Base-by-base conservation (phyloP, 371 early-diverging fungal genomes). In the Cokeromyces recurvatus region DNA sequence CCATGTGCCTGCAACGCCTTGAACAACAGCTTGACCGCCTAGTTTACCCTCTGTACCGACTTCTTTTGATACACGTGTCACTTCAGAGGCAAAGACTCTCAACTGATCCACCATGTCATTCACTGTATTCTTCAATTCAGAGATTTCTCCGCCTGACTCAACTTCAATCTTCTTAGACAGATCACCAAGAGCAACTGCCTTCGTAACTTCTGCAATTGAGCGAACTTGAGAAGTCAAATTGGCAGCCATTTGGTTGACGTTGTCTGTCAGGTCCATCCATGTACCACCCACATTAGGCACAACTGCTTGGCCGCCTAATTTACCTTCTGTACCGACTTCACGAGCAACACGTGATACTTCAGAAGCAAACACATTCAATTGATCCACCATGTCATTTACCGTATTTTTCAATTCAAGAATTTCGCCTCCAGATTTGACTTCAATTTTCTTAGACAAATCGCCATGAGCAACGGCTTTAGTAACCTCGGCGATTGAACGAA, bases 391-490 rank as follows among this genome's bases (percentile, higher is more conserved):
- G 40, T 72, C 68, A 57, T 84, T 82, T 37, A 85, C 82, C 48
- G 78, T 79, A 32, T 79, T 77, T 61, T 85, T 82, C 39, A 85
- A 72, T 3, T 52, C 53, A 20, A 79, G 73, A 72, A 82, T 82
- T 58, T 85, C 82, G 15, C 82, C 82, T 22, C 68, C 64, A 2
- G 81, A 78, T 34, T 82, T 80, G 6, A 83, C 76, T 15, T 78
- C 82, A 40, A 86, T 81, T 57, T 74, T 74, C 23, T 74, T 69
- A 7, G 75, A 77, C 23, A 77, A 67, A 57, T 83, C 81, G 11
- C 82, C 84, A 2, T 61, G 66, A 2, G 82, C 74, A 1, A 77
- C 80, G 2, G 80, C 74, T 8, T 74, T 69, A 3, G 80, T 73
- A 27, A 79, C 77, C 29, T 68, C 66, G 14, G 77, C 77, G 51